Evolutionary conservation across 2,329 filamentous ascomycete genomes (phyloP), one percentile per base, ranked within the genome.

Genomic region (Fragosphaeria purpurea): DNA sequence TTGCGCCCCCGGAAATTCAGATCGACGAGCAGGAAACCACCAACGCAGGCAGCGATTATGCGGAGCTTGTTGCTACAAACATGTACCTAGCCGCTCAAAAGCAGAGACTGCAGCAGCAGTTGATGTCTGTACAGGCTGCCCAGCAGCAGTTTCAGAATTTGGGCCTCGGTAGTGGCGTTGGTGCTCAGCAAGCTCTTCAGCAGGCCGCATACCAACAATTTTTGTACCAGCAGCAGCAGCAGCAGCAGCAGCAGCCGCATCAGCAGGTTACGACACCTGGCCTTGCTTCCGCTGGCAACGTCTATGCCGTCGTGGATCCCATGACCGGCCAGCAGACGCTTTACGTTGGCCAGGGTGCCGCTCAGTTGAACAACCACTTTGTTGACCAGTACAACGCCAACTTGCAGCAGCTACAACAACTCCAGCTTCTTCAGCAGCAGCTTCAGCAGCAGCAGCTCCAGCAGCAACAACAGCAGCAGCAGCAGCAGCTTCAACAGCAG

Each of bases 81-180:
- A 72, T 93, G 64, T 95, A 94, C 63, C 77, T 98, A 47, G 88
- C 89, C 41, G 88, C 95, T 63, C 90, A 95, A 69, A 91, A 97
- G 70, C 89, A 95, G 70, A 85, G 87, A 57, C 80, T 97, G 48
- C 90, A 97, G 70, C 90, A 96, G 70, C 89, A 97, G 70, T 77
- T 97, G 58, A 80, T 88, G 59, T 86, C 74, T 57, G 82, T 96
- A 31, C 93, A 91, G 61, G 82, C 83, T 48, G 86, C 86, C 39
- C 85, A 88, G 53, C 86, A 89, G 68, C 86, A 90, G 67, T 86
- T 90, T 62, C 85, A 89, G 65, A 81, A 80, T 57, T 72, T 95
- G 69, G 88, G 76, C 65, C 65, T 95, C 53, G 83, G 91, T 54
- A 83, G 75, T 61, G 69, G 69, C 50, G 35, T 22, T 7, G 45